phyloP scores from a whole-genome alignment of 768 basidiomycete genomes.

The Krasilnikovozyma curviuscula region DNA sequence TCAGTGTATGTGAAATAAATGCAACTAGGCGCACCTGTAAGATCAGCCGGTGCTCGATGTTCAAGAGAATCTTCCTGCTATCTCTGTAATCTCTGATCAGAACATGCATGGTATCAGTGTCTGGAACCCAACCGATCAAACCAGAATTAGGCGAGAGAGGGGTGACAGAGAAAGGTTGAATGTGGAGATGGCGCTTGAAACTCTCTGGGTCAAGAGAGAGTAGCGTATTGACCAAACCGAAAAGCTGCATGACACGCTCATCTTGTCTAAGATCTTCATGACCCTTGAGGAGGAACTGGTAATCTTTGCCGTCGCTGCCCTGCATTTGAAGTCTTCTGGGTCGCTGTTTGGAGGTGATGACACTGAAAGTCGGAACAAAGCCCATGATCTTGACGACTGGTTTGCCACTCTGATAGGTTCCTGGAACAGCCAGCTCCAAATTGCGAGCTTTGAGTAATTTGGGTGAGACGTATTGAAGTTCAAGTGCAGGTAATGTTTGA shows the following conservation, averaged over 20 bases:
- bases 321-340: constrained; percentile 70
- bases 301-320: constrained; percentile 82
- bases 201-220: constrained; percentile 81
- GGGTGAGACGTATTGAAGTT: constrained; percentile 93
- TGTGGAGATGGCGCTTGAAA: constrained; percentile 87
- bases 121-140: constrained; percentile 83
- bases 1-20: neutral
- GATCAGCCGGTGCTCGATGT: constrained; percentile 98
- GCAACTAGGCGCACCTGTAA: constrained; percentile 47
- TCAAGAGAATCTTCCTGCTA: constrained; percentile 82
- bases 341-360: constrained; percentile 91
- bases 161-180: constrained; percentile 79
- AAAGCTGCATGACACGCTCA: constrained; percentile 96
- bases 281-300: constrained; percentile 81
- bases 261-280: constrained; percentile 98
- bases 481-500: constrained; percentile 67
- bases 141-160: constrained; percentile 92
- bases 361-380: constrained; percentile 74
- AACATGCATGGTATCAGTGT: constrained; percentile 87
- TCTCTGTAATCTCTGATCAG: constrained; percentile 92
- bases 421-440: constrained; percentile 88
- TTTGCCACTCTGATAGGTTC: constrained; percentile 79
- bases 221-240: constrained; percentile 86
- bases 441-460: constrained; percentile 69
- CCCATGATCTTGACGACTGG: constrained; percentile 59